Evolutionary conservation across 768 basidiomycete species (phyloP).

Genomic region (Pulveroboletus frians): DNA sequence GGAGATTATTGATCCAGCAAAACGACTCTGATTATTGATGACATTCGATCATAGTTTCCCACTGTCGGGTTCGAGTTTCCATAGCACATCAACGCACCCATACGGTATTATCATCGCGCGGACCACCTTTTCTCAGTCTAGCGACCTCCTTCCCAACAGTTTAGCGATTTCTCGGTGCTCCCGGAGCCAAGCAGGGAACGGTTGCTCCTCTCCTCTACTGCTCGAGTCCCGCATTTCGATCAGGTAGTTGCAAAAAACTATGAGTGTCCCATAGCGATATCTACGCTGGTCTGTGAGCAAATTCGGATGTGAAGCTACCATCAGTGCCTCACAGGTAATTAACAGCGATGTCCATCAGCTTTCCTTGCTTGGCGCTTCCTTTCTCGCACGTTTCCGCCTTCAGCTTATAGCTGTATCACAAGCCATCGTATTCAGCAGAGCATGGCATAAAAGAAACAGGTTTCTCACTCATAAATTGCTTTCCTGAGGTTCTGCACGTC

Average conservation of each 20-base stretch:
- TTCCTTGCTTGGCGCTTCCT: conserved; percentile 70
- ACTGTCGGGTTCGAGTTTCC: conserved; percentile 2
- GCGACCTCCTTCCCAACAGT: conserved; percentile 58
- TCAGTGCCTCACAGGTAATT: conserved; percentile 71
- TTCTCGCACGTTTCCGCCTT: conserved; percentile 81
- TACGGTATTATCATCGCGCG: not conserved
- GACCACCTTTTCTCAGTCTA: conserved; percentile 45
- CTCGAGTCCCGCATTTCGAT: conserved; percentile 57
- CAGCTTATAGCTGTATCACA: conserved; percentile 70
- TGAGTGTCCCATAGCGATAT: conserved; percentile 85
- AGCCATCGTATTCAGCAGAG: conserved; percentile 3
- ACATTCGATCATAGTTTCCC: not conserved
- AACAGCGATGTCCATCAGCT: conserved; percentile 68
- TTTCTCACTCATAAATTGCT: conserved; percentile 85
- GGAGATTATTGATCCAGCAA: not conserved
- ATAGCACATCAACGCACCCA: not conserved
- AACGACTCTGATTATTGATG: not conserved
- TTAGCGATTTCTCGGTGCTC: conserved; percentile 83
- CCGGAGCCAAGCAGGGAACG: conserved; percentile 79
- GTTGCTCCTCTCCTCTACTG: conserved; percentile 34
- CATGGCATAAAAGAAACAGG: not conserved
- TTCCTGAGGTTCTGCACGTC: conserved; percentile 96
- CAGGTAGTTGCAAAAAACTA: conserved; percentile 93
- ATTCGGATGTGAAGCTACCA: conserved; percentile 4
- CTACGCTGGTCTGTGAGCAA: conserved; percentile 32